phyloP scores from a whole-genome alignment of 2,329 filamentous ascomycete species.

The Plectosphaerella plurivora region DNA sequence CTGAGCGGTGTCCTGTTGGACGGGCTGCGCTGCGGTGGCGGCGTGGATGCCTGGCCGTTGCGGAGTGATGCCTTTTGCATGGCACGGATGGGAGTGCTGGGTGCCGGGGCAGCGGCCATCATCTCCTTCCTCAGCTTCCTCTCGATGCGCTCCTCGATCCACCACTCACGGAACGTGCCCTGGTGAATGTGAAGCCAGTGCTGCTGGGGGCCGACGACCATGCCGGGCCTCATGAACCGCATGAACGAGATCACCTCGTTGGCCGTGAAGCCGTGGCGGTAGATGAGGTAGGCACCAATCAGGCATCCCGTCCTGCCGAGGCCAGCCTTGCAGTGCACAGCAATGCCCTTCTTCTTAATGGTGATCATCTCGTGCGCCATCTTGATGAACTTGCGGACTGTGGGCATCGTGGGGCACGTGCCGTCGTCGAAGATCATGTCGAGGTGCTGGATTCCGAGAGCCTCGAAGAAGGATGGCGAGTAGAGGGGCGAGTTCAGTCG shows the following conservation, averaged over 20 bases:
- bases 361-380: slow-evolving; percentile 93
- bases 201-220: slow-evolving; percentile 98
- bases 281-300: slow-evolving; percentile 96
- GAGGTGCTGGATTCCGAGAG: slow-evolving; percentile 88
- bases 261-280: slow-evolving; percentile 93
- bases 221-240: slow-evolving; percentile 97
- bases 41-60: slow-evolving; percentile 69
- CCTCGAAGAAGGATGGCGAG: slow-evolving; percentile 94
- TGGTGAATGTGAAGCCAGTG: slow-evolving; percentile 99
- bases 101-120: slow-evolving; percentile 40
- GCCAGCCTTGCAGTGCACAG: slow-evolving; percentile 97
- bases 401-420: slow-evolving; percentile 82
- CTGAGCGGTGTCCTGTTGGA: slow-evolving; percentile 82
- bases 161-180: slow-evolving; percentile 97
- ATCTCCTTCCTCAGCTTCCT: slow-evolving; percentile 59
- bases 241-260: slow-evolving; percentile 98
- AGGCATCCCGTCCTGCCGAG: slow-evolving; percentile 92
- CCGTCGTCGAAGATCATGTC: slow-evolving; percentile 99
- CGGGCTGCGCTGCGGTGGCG: slow-evolving; percentile 75
- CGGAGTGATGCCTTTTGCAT: slow-evolving; percentile 56
- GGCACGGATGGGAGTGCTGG: slow-evolving; percentile 57
- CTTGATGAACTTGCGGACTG: slow-evolving; percentile 93
- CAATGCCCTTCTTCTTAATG: slow-evolving; percentile 85
- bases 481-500: slow-evolving; percentile 94
- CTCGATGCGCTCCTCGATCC: slow-evolving; percentile 83